Evolutionary conservation across 306 rosid species (phyloP), one percentile per base, ranked within the genome.

Genomic region (Styphnolobium japonicum): DNA sequence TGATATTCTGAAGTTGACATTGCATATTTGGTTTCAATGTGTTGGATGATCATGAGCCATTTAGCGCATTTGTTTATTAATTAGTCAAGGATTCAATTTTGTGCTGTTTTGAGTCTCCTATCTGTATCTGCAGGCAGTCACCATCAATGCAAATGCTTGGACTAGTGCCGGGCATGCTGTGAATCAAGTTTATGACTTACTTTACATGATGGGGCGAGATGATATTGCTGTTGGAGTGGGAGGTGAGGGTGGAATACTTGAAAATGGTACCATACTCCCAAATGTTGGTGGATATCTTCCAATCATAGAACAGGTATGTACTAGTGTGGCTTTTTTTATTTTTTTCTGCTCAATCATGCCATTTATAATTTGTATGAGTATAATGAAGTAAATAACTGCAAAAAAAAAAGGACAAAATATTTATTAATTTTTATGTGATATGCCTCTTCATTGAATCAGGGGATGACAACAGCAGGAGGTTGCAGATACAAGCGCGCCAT

Each of bases 261-360:
- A 67, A 39, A 81, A 91, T 76, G 94, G 94, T 51, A 90, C 92
- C 23, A 90, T 91, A 7, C 82, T 85, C 49, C 92, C 92, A 0
- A 82, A 92, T 69, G 98, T 95, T 36, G 98, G 98, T 45, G 98
- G 98, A 5, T 95, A 87, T 81, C 97, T 89, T 86, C 89, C 98
- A 7, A 84, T 95, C 19, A 91, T 91, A 7, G 95, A 95, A 61
- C 98, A 95, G 93, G 98, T 82, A 11, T 11, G 29, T 11, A 5
- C 16, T 23, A 51, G 3, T 18, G 10, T 51, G 57, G 21, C 4
- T 18, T 19, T 0, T 49, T 18, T 58, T 77, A 15, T 25, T 6
- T 16, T 6, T 36, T 63, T 67, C 21, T 52, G 29, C 19, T 18
- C 25, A 18, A 21, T 4, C 0, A 29, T 15, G 67, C 42, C 22